Evolutionary conservation across 2,329 filamentous ascomycete species (phyloP), one percentile per base, ranked within the genome.

Genomic region (Epichloe typhina): DNA sequence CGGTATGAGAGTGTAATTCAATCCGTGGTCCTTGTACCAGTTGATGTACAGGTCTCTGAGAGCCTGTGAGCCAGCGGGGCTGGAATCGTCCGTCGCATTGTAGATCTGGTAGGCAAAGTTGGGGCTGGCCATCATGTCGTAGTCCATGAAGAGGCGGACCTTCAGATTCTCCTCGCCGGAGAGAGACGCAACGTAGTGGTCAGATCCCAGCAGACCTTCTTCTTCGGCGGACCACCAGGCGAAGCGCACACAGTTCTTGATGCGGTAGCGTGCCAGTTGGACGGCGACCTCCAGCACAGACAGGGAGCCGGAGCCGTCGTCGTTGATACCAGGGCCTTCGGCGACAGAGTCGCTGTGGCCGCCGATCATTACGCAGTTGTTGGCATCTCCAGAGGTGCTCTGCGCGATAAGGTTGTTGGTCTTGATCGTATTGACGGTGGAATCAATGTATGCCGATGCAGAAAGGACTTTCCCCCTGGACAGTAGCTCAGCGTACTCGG

Each of bases 271-370:
- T 52, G 73, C 65, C 51, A 84, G 68, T 56, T 81, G 78, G 2
- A 71, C 74, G 1, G 81, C 80, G 8, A 84, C 69, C 61, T 84
- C 81, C 39, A 84, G 73, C 5, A 84, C 67, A 0, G 77, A 75
- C 50, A 80, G 59, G 36, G 75, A 80, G 50, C 85, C 85, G 3
- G 81, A 83, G 45, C 85, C 85, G 59, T 89, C 83, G 58, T 89
- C 85, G 64, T 89, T 89, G 72, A 89, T 88, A 19, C 85, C 85
- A 0, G 81, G 80, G 1, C 82, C 81, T 48, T 77, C 80, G 0
- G 69, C 61, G 15, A 84, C 81, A 54, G 75, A 78, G 61, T 84
- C 80, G 36, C 74, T 80, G 67, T 84, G 81, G 2, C 73, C 81
- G 17, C 81, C 80, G 0, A 83, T 70, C 76, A 82, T 79, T 44